These are phyloP conservation scores for Rachicladosporium sp. DNA, from an alignment of 2,329 filamentous ascomycete species.

Conservation along the genomic window DNA sequence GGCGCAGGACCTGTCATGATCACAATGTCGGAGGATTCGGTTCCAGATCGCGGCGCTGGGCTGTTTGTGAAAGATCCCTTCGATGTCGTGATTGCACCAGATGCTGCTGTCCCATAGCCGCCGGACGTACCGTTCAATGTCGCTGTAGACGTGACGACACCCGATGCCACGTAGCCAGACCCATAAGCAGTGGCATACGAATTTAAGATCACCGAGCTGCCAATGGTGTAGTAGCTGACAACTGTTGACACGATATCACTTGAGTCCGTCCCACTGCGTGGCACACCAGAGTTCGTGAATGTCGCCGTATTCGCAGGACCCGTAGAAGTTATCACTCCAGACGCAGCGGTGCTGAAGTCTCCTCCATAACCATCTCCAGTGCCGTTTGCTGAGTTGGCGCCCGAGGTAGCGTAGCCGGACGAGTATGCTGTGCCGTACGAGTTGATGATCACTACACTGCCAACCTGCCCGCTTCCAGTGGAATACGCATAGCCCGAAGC, in stretches of 20 bases:
- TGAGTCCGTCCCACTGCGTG: conserved; percentile 3
- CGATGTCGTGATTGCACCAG: too few species aligned
- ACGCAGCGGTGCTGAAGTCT: background rate
- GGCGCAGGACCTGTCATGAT: too few species aligned
- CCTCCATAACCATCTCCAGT: too few species aligned
- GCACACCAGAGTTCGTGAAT: background rate
- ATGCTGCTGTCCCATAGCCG: background rate
- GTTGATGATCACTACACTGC: background rate
- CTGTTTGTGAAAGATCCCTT: too few species aligned
- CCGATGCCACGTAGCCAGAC: conserved; percentile 8
- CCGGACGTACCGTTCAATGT: background rate
- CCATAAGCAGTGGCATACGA: conserved; percentile 13
- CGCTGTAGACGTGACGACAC: conserved; percentile 2
- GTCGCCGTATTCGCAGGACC: too few species aligned
- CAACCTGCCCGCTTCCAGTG: background rate
- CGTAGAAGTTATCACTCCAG: conserved; percentile 4
- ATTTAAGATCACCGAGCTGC: conserved; percentile 7
- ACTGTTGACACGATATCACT: background rate
- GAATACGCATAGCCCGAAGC: conserved; percentile 1
- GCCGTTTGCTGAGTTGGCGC: too few species aligned
- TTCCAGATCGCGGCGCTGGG: too few species aligned
- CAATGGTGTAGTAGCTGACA: background rate
- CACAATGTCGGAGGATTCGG: too few species aligned
- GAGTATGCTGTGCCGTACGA: too few species aligned
- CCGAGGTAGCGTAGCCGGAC: too few species aligned